Evolutionary conservation across 768 basidiomycete species (phyloP), one percentile per base, ranked within the genome.

Genomic region (Dentipellis fragilis): DNA sequence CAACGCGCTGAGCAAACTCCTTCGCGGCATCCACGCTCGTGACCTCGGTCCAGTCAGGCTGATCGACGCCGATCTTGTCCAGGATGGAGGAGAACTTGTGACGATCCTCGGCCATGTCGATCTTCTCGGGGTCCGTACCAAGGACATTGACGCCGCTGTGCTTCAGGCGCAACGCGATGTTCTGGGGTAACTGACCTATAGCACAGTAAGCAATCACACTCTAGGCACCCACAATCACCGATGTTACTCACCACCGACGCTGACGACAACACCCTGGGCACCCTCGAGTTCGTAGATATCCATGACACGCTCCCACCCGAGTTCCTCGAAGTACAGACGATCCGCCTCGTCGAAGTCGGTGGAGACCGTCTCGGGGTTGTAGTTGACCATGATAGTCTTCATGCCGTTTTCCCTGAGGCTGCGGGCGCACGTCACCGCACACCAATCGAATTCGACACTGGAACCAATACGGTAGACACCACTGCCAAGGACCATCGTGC

Each of bases 341-440:
- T 98, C 96, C n/a, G 96, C 96, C 73, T 99, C 96, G 66, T 99
- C 96, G 69, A 94, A 99, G 70, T 98, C 96, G 56, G 96, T 99
- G 7, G 94, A 97, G 42, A 98, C 96, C 3, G 96, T 99, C 73
- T 99, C 96, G 9, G 95, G 95, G 72, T 98, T 99, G 73, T 99
- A 99, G 77, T 99, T 99, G 79, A 99, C 80, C 95, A 98, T 98
- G 74, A 99, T 85, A 46, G 96, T 97, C 72, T 84, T 84, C 67
- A 89, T 87, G 68, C 94, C 93, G 81, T 93, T 89, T 61, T 88
- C 83, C 64, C 93, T 80, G 54, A 99, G 81, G 68, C 88, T 88
- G 58, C 96, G 79, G 12, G 93, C 93, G 68, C 94, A 98, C 1
- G 95, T 97, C 40, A 99, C 96, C n/a, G 96, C 95, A 69, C 96